A percentile compares a stretch with the other conserved stretches of the same genome.
Conservation (phyloP, 768 basidiomycete genomes). For the Coprinopsis sp. region DNA sequence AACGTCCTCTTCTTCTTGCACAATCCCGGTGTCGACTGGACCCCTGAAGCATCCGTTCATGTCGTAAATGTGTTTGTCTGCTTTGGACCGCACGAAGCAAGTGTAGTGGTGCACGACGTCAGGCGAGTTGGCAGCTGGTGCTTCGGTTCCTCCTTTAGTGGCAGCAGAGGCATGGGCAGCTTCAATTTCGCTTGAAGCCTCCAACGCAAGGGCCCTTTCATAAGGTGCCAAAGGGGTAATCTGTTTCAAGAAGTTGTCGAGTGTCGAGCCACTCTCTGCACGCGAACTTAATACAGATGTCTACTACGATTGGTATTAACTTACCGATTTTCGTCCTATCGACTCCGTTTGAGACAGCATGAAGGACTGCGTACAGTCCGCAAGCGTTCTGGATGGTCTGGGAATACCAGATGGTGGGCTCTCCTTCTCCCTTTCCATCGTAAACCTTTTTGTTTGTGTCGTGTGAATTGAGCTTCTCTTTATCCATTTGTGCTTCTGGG, state of each 20-base stretch:
- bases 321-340: conserved; percentile 17
- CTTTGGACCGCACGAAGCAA: conserved; percentile 26
- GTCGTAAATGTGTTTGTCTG: conserved; percentile 27
- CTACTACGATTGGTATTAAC: conserved; percentile 10
- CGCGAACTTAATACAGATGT: not conserved
- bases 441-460: conserved; percentile 22
- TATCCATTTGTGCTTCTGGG: conserved; percentile 21
- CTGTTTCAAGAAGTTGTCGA: conserved; percentile 21
- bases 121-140: no score
- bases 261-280: conserved; percentile 19
- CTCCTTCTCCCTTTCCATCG: conserved; percentile 24
- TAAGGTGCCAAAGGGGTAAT: conserved; percentile 21
- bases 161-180: conserved; percentile 26
- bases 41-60: conserved; percentile 32
- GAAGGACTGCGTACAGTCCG: conserved; percentile 32
- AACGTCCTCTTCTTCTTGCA: conserved; percentile 20
- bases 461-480: conserved; percentile 15
- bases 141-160: conserved; percentile 24
- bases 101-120: conserved; percentile 30
- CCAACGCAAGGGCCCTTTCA: conserved; percentile 27
- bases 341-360: conserved; percentile 27
- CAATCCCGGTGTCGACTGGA: conserved; percentile 23
- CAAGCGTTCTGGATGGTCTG: conserved; percentile 37
- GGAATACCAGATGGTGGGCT: conserved; percentile 32
- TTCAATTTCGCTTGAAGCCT: conserved; percentile 25